Percentiles rank a stretch among this genome's conserved stretches.
Evolutionary conservation across 306 rosid genomes (phyloP).

Genomic region (Quercus cerris): DNA sequence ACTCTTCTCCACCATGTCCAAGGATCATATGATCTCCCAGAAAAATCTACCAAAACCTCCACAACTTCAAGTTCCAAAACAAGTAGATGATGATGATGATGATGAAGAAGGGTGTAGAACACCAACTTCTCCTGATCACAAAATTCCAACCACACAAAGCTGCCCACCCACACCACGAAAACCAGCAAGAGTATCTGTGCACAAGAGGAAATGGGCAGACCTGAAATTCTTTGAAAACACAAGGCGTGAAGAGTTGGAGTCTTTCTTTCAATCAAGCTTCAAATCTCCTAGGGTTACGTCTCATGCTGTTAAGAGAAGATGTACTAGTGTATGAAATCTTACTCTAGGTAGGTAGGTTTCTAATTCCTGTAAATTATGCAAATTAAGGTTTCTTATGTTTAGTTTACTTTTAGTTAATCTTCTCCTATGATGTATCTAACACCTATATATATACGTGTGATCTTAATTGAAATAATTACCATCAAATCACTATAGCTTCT

Average conservation of each 20-base stretch:
- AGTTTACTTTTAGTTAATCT: background rate
- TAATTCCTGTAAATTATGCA: background rate
- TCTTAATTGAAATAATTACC: background rate
- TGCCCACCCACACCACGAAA: slow-evolving; percentile 61
- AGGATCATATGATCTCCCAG: background rate
- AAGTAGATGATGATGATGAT: slow-evolving; percentile 16
- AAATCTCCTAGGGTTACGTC: slow-evolving; percentile 21
- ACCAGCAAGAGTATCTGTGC: background rate
- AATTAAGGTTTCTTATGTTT: background rate
- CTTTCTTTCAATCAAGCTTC: slow-evolving; percentile 41
- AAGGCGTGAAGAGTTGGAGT: slow-evolving; percentile 46
- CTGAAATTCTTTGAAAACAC: slow-evolving; percentile 31
- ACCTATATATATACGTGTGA: background rate
- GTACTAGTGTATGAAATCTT: slow-evolving; percentile 24
- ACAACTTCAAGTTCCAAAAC: background rate
- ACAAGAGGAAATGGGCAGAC: slow-evolving; percentile 32
- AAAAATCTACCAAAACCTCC: slow-evolving; percentile 8
- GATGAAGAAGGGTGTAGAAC: slow-evolving; percentile 39
- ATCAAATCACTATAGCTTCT: background rate
- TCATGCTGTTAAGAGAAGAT: slow-evolving; percentile 32
- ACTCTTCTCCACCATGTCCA: slow-evolving; percentile 9
- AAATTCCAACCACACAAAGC: slow-evolving; percentile 30
- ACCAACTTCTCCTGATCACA: slow-evolving; percentile 36
- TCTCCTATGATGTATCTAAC: background rate
- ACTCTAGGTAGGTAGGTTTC: background rate